Evolutionary conservation across 495 filamentous ascomycete species (phyloP), one percentile per base, ranked within the genome.

Genomic region (Chlorociboria aeruginascens): DNA sequence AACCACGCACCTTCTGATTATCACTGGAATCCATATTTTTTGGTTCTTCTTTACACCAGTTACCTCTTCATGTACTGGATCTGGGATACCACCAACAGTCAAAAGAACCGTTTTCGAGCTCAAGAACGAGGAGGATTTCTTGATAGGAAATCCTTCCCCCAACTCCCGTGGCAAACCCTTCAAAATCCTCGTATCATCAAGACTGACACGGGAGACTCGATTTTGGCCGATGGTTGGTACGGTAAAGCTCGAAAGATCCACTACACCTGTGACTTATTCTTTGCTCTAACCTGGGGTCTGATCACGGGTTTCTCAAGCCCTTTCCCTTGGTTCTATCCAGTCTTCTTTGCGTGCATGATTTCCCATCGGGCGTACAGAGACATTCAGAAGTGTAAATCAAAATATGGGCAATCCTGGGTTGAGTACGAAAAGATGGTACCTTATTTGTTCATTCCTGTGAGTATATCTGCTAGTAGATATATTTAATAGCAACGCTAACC

Each of bases 311-410:
- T 81, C 52, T 60, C 58, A 16, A 85, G 79, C 63, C 90, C 92
- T 3, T 89, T 97, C 68, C 92, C 92, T 2, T 98, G 90, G 89
- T 98, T 98, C 65, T 94, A 97, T 58, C 86, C 89, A 10, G 63
- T 85, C 36, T 98, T 98, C 71, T 98, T 98, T 63, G 68, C 72
- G 20, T 69, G 65, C 57, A 97, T 98, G 92, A 97, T 98, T 61
- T 68, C 78, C 12, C 92, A 98, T 67, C 85, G 92, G 47, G 83
- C 87, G 16, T 71, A 70, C 60, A 77, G 92, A 47, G 92, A 98
- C 66, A 89, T 93, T 49, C 71, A 83, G 55, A 72, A 82, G 47
- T 98, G 92, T 68, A 73, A 79, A 35, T 73, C 67, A 60, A 95
- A 88, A 74, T 98, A 98, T 68, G 92, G 92, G 28, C 83, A 88